A percentile compares a stretch with the other conserved stretches of the same genome.
Evolutionary conservation across 2,329 filamentous ascomycete species (phyloP).

Genomic region (Nigrospora sphaerica): DNA sequence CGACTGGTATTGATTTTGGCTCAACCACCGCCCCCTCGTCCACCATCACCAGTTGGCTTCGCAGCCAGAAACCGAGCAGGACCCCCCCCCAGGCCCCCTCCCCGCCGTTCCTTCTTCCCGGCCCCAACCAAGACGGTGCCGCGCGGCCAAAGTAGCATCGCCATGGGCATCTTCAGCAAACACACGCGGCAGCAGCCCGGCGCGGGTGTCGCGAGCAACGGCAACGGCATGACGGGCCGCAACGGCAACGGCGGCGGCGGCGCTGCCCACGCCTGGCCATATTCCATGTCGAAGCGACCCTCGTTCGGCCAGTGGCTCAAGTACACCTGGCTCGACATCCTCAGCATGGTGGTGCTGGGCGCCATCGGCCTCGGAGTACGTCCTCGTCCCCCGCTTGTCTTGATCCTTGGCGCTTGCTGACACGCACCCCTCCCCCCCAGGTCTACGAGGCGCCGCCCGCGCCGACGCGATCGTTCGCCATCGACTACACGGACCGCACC

Average conservation of each 20-base stretch:
- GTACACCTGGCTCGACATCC: slow-evolving; percentile 57
- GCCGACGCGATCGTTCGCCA: slow-evolving; percentile 61
- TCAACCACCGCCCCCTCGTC: too few relatives aligned
- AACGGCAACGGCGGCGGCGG: not conserved
- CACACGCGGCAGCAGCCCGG: slow-evolving; percentile 2
- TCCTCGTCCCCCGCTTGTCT: slow-evolving; percentile 8
- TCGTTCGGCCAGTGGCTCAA: slow-evolving; percentile 66
- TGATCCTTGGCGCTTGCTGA: too few relatives aligned
- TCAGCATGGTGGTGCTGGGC: slow-evolving; percentile 61
- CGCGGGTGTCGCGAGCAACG: not conserved
- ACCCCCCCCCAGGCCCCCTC: too few relatives aligned
- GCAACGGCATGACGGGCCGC: not conserved
- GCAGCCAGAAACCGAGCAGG: too few relatives aligned
- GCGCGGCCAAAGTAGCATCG: too few relatives aligned
- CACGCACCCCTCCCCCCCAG: slow-evolving; percentile 23
- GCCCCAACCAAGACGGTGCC: too few relatives aligned
- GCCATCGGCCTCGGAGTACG: slow-evolving; percentile 59
- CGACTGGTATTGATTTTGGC: too few relatives aligned
- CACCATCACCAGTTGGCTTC: too few relatives aligned
- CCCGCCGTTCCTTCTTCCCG: too few relatives aligned
- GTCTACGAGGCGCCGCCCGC: slow-evolving; percentile 59
- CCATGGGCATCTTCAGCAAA: slow-evolving; percentile 17
- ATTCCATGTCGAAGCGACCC: slow-evolving; percentile 43
- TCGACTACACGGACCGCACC: slow-evolving; percentile 55
- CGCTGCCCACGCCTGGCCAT: slow-evolving; percentile 7